These are phyloP conservation scores for Torulaspora franciscae DNA, from an alignment of 805 yeast species.

Conservation along the genomic window DNA sequence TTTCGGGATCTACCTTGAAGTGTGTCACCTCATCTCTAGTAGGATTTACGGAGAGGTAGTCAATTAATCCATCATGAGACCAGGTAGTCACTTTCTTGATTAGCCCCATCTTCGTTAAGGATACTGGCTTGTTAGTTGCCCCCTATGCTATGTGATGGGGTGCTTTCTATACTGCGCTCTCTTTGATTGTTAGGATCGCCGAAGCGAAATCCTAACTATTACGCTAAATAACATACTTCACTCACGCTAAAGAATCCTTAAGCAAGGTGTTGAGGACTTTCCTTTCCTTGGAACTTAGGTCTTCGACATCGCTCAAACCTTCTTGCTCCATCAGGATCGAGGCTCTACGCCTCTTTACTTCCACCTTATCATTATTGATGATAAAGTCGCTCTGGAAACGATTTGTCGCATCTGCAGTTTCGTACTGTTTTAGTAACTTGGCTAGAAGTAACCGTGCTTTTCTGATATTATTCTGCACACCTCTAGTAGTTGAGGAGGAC, in stretches of 20 bases:
- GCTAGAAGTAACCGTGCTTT: conserved; percentile 14
- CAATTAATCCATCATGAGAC: conserved; percentile 31
- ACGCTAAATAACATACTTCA: not conserved
- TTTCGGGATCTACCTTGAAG: conserved; percentile 49
- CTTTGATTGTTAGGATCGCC: not conserved
- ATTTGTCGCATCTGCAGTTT: conserved; percentile 11
- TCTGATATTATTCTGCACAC: conserved; percentile 12
- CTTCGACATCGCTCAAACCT: conserved; percentile 34
- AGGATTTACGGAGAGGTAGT: conserved; percentile 60
- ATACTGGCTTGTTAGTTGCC: not conserved
- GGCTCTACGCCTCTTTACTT: conserved; percentile 32
- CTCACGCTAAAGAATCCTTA: not conserved
- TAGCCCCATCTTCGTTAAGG: conserved; percentile 25
- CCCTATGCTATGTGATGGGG: not conserved
- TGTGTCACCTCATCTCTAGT: conserved; percentile 74
- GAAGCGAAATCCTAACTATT: not conserved
- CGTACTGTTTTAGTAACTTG: conserved; percentile 8
- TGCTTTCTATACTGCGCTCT: not conserved
- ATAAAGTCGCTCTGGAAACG: conserved; percentile 28
- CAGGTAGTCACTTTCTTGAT: conserved; percentile 33
- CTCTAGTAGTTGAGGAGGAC: conserved; percentile 13
- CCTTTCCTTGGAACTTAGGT: conserved; percentile 14
- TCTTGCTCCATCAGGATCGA: conserved; percentile 28
- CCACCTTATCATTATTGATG: conserved; percentile 24
- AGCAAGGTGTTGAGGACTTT: conserved; percentile 8